Conservation (phyloP, 2,329 filamentous ascomycete species). For the Colletotrichum echinochloae region DNA sequence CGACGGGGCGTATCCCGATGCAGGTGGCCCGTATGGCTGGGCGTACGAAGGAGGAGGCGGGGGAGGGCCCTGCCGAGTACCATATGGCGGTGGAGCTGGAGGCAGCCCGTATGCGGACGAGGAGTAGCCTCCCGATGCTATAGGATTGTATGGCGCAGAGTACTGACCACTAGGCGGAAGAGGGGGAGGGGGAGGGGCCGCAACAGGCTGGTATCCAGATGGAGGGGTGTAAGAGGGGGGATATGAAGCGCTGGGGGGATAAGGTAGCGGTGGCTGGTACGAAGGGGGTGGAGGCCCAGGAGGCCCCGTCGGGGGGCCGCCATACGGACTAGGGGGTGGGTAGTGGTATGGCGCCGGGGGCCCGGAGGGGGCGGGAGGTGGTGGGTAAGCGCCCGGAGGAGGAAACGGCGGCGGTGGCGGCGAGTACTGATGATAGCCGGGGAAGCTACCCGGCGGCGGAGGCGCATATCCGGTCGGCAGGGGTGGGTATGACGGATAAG, state of each 20-base stretch:
- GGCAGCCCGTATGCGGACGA: not conserved
- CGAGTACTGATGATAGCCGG: slow-evolving; percentile 21
- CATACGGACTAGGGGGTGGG: slow-evolving; percentile 45
- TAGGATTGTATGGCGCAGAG: slow-evolving; percentile 6
- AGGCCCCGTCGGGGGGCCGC: slow-evolving; percentile 46
- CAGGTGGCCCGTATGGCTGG: slow-evolving; percentile 17
- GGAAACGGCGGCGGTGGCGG: slow-evolving; percentile 19
- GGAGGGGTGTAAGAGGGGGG: slow-evolving; percentile 27
- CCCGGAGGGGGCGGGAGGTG: slow-evolving; percentile 21
- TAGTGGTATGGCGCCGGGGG: slow-evolving; percentile 32
- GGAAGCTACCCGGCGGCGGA: slow-evolving; percentile 27
- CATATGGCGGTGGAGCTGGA: slow-evolving; percentile 14
- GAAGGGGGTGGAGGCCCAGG: slow-evolving; percentile 40
- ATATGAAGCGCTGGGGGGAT: slow-evolving; percentile 18
- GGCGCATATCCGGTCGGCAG: slow-evolving; percentile 18
- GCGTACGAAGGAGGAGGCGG: slow-evolving; percentile 15
- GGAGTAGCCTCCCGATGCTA: slow-evolving; percentile 15
- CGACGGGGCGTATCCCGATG: slow-evolving; percentile 18
- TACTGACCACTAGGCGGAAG: slow-evolving; percentile 22
- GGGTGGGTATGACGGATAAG: slow-evolving; percentile 32
- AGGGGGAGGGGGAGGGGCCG: slow-evolving; percentile 30
- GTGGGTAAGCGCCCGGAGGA: slow-evolving; percentile 25
- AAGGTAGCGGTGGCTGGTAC: slow-evolving; percentile 30
- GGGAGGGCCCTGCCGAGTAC: slow-evolving; percentile 3
- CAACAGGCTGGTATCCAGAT: slow-evolving; percentile 19